phyloP scores from a whole-genome alignment of 208 protist species.

The Trypanosoma rangeli region DNA sequence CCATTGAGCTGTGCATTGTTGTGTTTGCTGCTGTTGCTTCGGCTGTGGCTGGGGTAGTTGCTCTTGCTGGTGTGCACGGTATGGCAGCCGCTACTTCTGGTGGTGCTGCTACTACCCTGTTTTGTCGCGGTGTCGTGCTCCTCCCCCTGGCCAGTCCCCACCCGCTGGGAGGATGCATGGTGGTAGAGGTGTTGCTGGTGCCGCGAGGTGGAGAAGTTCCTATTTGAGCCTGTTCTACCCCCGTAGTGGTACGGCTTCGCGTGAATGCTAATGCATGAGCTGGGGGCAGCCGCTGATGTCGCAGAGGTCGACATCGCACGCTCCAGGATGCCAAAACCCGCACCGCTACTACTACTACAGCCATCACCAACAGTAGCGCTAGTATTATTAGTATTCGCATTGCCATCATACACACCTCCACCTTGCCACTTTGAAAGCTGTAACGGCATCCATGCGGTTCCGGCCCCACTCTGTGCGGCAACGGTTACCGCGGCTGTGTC shows the following conservation, averaged over 20 bases:
- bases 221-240: constrained; percentile 10
- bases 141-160: not conserved
- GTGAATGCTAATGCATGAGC: constrained; percentile 58
- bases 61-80: too few relatives aligned
- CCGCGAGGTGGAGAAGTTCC: not conserved
- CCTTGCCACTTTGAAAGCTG: not conserved
- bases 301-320: not conserved
- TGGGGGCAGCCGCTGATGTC: constrained; percentile 13
- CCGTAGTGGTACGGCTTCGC: constrained; percentile 71
- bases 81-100: too few relatives aligned
- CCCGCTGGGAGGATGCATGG: not conserved
- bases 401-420: not conserved
- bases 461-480: not conserved
- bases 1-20: not conserved
- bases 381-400: constrained; percentile 2
- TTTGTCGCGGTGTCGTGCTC: not conserved
- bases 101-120: not conserved
- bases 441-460: not conserved
- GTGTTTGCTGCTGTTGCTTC: not conserved
- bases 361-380: not conserved
- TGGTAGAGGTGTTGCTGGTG: not conserved
- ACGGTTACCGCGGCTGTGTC: not conserved
- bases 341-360: not conserved
- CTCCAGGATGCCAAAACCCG: constrained; percentile 21
- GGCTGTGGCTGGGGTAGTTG: not conserved